Conservation (phyloP, 768 basidiomycete species). For the Pholiota microspora region DNA sequence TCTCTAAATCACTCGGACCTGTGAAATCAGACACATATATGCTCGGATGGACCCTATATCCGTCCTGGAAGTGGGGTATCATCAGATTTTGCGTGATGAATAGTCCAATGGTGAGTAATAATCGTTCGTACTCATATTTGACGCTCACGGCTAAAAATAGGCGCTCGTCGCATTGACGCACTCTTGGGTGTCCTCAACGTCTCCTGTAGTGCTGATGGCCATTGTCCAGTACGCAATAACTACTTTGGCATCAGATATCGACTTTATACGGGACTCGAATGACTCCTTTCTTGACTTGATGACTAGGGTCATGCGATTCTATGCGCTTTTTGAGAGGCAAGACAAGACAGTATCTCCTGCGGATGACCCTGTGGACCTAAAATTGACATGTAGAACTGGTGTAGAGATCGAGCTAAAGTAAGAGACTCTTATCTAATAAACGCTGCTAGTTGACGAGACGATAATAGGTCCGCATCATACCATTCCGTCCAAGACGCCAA, state of each 20-base stretch:
- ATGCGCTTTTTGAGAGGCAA: not conserved
- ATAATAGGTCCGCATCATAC: too few relatives aligned
- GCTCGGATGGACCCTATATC: slow-evolving; percentile 27
- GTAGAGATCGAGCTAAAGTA: not conserved
- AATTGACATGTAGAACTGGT: too few relatives aligned
- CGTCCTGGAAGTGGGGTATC: slow-evolving; percentile 39
- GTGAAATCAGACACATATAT: slow-evolving; percentile 26
- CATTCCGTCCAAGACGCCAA: slow-evolving; percentile 24
- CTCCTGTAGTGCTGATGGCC: slow-evolving; percentile 29
- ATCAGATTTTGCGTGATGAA: slow-evolving; percentile 25
- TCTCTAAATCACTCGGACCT: slow-evolving; percentile 28
- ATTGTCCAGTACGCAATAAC: slow-evolving; percentile 32
- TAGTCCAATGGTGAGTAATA: slow-evolving; percentile 32
- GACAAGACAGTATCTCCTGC: not conserved
- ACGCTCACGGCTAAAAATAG: slow-evolving; percentile 3
- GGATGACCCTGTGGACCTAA: too few relatives aligned
- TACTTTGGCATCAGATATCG: slow-evolving; percentile 17
- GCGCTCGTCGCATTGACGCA: slow-evolving; percentile 23
- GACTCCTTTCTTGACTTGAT: not conserved
- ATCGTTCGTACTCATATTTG: not conserved
- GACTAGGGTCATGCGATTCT: not conserved
- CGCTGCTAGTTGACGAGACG: too few relatives aligned
- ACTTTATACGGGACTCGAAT: slow-evolving; percentile 6
- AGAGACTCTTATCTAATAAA: too few relatives aligned
- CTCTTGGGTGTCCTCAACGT: slow-evolving; percentile 22